Percentiles rank a stretch among this genome's conserved stretches.
These are phyloP conservation scores for Myxozyma mucilagina DNA, from an alignment of 805 yeast species.

Conservation along the genomic window DNA sequence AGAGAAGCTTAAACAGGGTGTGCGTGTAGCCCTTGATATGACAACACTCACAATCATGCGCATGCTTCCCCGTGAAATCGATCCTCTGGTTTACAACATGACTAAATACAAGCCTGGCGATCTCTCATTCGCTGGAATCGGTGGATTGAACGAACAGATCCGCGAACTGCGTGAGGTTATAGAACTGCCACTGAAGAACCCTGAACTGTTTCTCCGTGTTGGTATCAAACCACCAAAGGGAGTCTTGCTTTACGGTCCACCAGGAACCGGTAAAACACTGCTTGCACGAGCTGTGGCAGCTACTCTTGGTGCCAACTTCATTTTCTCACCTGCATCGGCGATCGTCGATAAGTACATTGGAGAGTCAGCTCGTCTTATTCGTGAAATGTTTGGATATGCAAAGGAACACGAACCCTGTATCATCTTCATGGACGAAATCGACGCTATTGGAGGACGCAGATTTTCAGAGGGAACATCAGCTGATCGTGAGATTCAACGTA, in stretches of 20 bases:
- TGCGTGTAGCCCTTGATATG: conserved; percentile 95
- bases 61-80: conserved; percentile 94
- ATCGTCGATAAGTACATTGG: conserved; percentile 98
- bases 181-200: conserved; percentile 94
- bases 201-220: conserved; percentile 90
- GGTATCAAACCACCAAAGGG: conserved; percentile 99
- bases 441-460: conserved; percentile 98
- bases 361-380: conserved; percentile 91
- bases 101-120: conserved; percentile 98
- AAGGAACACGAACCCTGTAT: conserved; percentile 98
- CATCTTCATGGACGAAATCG: conserved; percentile 97
- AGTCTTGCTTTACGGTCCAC: conserved; percentile 94
- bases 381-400: conserved; percentile 98
- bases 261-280: conserved; percentile 96
- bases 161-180: conserved; percentile 96
- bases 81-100: conserved; percentile 97
- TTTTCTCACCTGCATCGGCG: conserved; percentile 97
- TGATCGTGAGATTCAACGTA: conserved; percentile 97
- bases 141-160: conserved; percentile 94
- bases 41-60: conserved; percentile 98
- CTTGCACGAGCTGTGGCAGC: conserved; percentile 98
- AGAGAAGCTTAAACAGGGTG: conserved; percentile 83
- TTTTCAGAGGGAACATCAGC: conserved; percentile 98
- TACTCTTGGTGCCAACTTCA: conserved; percentile 96
- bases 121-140: conserved; percentile 89